Conservation (phyloP, 2,329 filamentous ascomycete genomes). For the Salinomyces thailandicus region DNA sequence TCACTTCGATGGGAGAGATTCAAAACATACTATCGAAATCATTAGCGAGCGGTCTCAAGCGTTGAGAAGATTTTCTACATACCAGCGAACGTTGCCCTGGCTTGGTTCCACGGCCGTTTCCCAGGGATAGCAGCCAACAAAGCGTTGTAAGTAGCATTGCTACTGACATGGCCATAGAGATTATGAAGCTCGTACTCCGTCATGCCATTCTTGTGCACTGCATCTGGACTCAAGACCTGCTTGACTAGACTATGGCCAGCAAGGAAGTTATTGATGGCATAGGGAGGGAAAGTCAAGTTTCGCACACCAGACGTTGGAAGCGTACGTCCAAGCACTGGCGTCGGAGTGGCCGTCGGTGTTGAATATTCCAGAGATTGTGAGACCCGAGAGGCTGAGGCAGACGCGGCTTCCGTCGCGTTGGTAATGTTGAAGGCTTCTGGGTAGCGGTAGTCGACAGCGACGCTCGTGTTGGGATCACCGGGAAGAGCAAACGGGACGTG, state of each 20-base stretch:
- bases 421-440: conserved; percentile 61
- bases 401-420: conserved; percentile 56
- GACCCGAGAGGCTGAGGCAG: conserved; percentile 44
- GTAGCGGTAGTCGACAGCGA: conserved; percentile 32
- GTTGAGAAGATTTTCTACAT: no score
- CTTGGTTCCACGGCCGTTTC: conserved; percentile 17
- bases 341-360: conserved; percentile 13
- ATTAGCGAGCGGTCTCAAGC: no score
- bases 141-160: conserved; percentile 16
- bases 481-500: conserved; percentile 19
- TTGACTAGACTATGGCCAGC: conserved; percentile 15
- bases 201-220: conserved; percentile 13
- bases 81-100: conserved; percentile 15
- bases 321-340: conserved; percentile 10
- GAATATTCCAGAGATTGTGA: conserved; percentile 38
- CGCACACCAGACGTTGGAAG: conserved; percentile 18
- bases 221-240: conserved; percentile 14
- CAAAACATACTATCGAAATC: no score
- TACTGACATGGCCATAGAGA: conserved; percentile 14
- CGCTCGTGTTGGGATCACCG: conserved; percentile 12
- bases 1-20: no score
- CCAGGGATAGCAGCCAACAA: conserved; percentile 15
- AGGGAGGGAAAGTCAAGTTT: conserved; percentile 22
- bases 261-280: conserved; percentile 22
- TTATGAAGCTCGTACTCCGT: conserved; percentile 22